Evolutionary conservation across 2,329 filamentous ascomycete species (phyloP).

Genomic region (Didymella exigua): DNA sequence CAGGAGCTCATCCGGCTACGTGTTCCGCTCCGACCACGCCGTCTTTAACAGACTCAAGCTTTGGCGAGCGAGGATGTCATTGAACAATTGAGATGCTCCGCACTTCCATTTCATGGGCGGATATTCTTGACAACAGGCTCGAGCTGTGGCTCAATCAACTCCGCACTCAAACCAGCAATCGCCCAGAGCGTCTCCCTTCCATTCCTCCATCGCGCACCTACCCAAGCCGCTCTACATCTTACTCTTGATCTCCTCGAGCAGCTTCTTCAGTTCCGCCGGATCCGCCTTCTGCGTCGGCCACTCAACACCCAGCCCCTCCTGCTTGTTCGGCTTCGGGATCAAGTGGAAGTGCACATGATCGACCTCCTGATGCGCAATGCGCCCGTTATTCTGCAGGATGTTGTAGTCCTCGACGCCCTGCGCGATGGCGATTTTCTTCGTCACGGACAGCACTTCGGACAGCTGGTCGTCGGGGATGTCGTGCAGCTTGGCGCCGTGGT

Average conservation of each 20-base stretch:
- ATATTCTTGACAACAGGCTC: too few species aligned
- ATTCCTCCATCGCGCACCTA: background rate
- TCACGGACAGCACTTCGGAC: slow-evolving; percentile 79
- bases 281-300: slow-evolving; percentile 80
- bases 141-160: too few species aligned
- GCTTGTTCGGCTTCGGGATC: slow-evolving; percentile 91
- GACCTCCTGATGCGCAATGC: slow-evolving; percentile 88
- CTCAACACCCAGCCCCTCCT: slow-evolving; percentile 76
- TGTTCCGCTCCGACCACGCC: too few species aligned
- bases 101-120: too few species aligned
- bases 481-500: slow-evolving; percentile 86
- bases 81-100: too few species aligned
- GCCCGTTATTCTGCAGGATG: slow-evolving; percentile 93
- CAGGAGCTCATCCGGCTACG: too few species aligned
- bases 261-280: slow-evolving; percentile 80
- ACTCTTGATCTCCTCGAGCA: slow-evolving; percentile 82
- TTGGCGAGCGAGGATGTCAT: too few species aligned
- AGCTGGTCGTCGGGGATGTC: slow-evolving; percentile 93
- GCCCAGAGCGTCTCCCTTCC: too few species aligned
- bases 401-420: slow-evolving; percentile 84
- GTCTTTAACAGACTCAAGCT: too few species aligned
- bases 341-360: slow-evolving; percentile 96
- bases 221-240: slow-evolving; percentile 68
- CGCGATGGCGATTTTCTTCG: slow-evolving; percentile 83
- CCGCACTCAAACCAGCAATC: background rate